Evolutionary conservation across 2,329 filamentous ascomycete genomes (phyloP).

Genomic region (Aspergillus pseudotamarii): DNA sequence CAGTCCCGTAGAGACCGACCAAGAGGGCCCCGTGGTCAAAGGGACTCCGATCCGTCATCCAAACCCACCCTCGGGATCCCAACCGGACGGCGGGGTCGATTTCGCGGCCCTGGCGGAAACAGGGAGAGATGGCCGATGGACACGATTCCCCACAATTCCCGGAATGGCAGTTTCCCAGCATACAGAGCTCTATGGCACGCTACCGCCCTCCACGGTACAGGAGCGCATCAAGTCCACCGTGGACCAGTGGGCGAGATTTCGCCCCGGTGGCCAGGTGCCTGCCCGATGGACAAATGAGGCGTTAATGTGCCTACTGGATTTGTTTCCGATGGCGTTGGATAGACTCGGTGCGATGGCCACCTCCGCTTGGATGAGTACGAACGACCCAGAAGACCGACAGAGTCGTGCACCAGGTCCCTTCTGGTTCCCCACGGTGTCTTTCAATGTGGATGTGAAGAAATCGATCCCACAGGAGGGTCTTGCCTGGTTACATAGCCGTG

Average conservation of each 20-base stretch:
- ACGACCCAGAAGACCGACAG: not conserved
- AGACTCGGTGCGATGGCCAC: not conserved
- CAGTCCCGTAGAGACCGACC: not conserved
- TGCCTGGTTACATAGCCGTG: conserved; percentile 6
- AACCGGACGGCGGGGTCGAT: not conserved
- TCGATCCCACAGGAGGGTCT: not conserved
- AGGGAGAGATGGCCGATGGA: not conserved
- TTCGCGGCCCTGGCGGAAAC: not conserved
- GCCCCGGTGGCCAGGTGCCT: not conserved
- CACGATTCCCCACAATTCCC: not conserved
- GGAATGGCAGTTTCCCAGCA: not conserved
- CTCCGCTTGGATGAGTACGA: not conserved
- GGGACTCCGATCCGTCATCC: not conserved
- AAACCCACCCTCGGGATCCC: not conserved
- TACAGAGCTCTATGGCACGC: not conserved
- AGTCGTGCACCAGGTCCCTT: not conserved
- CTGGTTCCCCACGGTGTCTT: conserved; percentile 5
- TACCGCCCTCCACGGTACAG: not conserved
- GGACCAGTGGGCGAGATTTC: conserved; percentile 2
- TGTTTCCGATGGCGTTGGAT: conserved; percentile 7
- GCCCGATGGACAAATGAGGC: conserved; percentile 6
- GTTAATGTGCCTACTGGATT: not conserved
- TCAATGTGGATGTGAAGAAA: conserved; percentile 8
- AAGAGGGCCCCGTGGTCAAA: not conserved
- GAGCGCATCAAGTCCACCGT: conserved; percentile 1